Conservation (phyloP, 331 rosid species). For the Malus hybrid region DNA sequence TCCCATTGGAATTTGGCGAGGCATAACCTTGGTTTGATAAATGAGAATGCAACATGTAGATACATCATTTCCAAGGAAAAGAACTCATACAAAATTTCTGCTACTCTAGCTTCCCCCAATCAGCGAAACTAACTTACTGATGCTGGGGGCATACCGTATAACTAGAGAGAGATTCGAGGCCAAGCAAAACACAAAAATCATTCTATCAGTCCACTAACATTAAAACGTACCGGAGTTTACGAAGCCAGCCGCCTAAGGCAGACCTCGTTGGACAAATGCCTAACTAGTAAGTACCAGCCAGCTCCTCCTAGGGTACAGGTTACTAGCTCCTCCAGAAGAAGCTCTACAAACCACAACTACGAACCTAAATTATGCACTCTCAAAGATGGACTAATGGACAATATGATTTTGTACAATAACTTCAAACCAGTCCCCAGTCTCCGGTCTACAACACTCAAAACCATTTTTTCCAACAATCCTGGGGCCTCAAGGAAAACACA, state of each 20-base stretch:
- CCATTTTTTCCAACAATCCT: not conserved
- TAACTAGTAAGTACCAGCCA: not conserved
- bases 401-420: not conserved
- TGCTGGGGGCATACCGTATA: too few relatives aligned
- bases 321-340: too few relatives aligned
- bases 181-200: not conserved
- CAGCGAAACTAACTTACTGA: not conserved
- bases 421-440: not conserved
- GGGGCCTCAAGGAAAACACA: not conserved
- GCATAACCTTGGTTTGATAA: too few relatives aligned
- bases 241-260: not conserved
- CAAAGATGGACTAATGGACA: not conserved
- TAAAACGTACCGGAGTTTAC: not conserved
- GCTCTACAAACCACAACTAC: not conserved
- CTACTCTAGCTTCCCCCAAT: not conserved
- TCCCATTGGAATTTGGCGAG: too few relatives aligned
- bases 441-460: not conserved
- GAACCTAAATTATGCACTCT: not conserved
- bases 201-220: not conserved
- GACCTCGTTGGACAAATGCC: not conserved
- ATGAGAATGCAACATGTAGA: not conserved
- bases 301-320: not conserved
- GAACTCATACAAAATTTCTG: not conserved
- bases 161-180: not conserved
- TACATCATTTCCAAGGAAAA: not conserved